A percentile compares a stretch with the other conserved stretches of the same genome.
These are phyloP conservation scores for Xanthoconium purpureum DNA, from an alignment of 768 basidiomycete genomes.

Conservation along the genomic window DNA sequence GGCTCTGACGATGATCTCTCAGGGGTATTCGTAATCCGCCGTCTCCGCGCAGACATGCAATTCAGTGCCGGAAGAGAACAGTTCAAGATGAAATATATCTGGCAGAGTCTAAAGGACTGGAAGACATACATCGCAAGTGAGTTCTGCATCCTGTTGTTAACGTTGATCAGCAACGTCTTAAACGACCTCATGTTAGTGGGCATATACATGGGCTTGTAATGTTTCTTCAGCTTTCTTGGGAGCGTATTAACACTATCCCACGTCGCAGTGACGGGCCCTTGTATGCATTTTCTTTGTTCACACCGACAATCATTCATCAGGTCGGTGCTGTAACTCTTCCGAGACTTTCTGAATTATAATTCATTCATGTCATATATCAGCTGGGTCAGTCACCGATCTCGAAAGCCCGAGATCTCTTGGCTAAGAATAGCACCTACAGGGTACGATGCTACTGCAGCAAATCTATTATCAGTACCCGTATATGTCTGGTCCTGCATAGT, in stretches of 20 bases:
- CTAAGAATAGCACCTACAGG: conserved; percentile 33
- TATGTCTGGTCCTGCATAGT: conserved; percentile 71
- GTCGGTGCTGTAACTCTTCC: conserved; percentile 32
- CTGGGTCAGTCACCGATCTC: conserved; percentile 15
- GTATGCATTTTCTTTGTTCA: conserved; percentile 54
- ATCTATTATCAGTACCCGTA: conserved; percentile 74
- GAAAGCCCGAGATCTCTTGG: not conserved
- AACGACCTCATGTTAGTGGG: conserved; percentile 44
- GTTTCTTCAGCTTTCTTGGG: conserved; percentile 1
- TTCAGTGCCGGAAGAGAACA: conserved; percentile 60
- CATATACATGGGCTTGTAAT: conserved; percentile 68
- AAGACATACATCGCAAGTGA: conserved; percentile 71
- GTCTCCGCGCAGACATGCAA: conserved; percentile 62
- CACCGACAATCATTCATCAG: conserved; percentile 47
- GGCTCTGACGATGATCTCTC: not conserved
- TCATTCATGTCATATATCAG: conserved; percentile 2
- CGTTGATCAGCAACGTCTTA: conserved; percentile 2
- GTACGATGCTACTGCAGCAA: conserved; percentile 62
- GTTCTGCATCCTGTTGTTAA: conserved; percentile 20
- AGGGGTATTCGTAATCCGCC: conserved; percentile 63
- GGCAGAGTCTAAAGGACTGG: conserved; percentile 63
- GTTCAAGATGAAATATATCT: conserved; percentile 53
- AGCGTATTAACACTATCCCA: conserved; percentile 1
- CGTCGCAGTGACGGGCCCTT: conserved; percentile 44
- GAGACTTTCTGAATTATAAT: not conserved